phyloP scores from a whole-genome alignment of 306 rosid species.

The Aeschynomene evenia region DNA sequence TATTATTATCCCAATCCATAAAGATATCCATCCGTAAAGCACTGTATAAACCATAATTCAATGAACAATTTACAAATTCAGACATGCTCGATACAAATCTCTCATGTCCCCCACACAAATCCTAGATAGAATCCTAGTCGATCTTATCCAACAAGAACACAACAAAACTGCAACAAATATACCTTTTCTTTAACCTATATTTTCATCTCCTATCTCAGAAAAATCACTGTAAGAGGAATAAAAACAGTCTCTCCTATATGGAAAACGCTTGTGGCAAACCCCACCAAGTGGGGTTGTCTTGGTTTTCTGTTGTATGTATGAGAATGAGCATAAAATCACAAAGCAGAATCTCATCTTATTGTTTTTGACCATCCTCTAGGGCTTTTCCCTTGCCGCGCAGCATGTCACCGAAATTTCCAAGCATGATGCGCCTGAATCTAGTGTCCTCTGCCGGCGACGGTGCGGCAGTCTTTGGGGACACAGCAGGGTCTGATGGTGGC shows the following conservation, averaged over 20 bases:
- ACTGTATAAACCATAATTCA: not conserved
- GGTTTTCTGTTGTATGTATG: slow-evolving; percentile 20
- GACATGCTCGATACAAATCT: not conserved
- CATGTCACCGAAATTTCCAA: slow-evolving; percentile 90
- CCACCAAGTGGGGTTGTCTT: not conserved
- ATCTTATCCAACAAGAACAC: slow-evolving; percentile 16
- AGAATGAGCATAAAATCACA: slow-evolving; percentile 5
- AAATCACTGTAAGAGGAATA: not conserved
- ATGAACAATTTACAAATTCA: slow-evolving; percentile 20
- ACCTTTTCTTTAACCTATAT: not conserved
- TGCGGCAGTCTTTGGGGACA: slow-evolving; percentile 47
- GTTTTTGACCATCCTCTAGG: slow-evolving; percentile 61
- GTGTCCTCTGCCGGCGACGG: slow-evolving; percentile 66
- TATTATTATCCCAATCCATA: slow-evolving; percentile 7
- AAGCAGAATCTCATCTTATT: slow-evolving; percentile 30
- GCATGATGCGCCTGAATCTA: slow-evolving; percentile 87
- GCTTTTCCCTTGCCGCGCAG: slow-evolving; percentile 73
- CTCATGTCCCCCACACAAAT: not conserved
- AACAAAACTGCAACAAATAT: slow-evolving; percentile 19
- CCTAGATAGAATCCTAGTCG: not conserved
- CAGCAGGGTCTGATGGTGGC: slow-evolving; percentile 40
- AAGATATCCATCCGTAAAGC: not conserved
- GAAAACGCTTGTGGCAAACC: not conserved
- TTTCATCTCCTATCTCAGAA: slow-evolving; percentile 14
- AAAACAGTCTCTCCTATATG: not conserved